Evolutionary conservation across 2,329 filamentous ascomycete species (phyloP), one percentile per base, ranked within the genome.

Genomic region (Pochonia chlamydosporia): DNA sequence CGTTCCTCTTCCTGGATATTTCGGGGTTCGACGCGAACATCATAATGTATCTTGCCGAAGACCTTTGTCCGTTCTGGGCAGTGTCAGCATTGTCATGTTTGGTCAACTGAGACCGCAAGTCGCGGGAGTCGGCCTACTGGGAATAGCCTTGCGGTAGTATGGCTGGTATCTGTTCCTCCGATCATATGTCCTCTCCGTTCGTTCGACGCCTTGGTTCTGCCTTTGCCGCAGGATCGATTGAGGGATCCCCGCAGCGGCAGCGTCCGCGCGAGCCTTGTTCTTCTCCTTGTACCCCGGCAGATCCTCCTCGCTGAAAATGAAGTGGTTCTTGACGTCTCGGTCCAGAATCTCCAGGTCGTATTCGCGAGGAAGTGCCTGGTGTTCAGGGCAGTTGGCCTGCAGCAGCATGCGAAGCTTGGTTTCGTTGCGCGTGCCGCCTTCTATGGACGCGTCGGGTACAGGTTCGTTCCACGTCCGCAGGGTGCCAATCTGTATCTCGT

Each of bases 231-330:
- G 61, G 23, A 84, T 67, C 30, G 79, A 75, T 5, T 74, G 67
- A 4, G 81, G 81, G 50, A 85, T 81, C 44, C 81, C 77, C 16
- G 73, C 75, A 39, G 74, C 77, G 3, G 78, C 68, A 8, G 77
- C 75, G 45, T 80, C 75, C n/a, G 74, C 72, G 43, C 76, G 72
- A 41, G 69, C 68, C 57, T 74, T 78, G 59, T 78, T 78, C 63
- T 63, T 63, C 14, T 62, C 64, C 55, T 69, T 68, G 59, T 64
- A 69, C 14, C 64, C 59, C 1, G 90, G 87, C 20, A 96, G 77
- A 60, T 97, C 89, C 64, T 95, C 90, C 68, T 99, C 93, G 35
- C 87, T 90, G 62, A 99, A 99, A 48, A 97, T 74, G 63, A 87
- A 95, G 18, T 90, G 93, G 66, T 96, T 96, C 59, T 81, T 81